Conservation (phyloP, 306 rosid species). For the Crotalaria pallida region DNA sequence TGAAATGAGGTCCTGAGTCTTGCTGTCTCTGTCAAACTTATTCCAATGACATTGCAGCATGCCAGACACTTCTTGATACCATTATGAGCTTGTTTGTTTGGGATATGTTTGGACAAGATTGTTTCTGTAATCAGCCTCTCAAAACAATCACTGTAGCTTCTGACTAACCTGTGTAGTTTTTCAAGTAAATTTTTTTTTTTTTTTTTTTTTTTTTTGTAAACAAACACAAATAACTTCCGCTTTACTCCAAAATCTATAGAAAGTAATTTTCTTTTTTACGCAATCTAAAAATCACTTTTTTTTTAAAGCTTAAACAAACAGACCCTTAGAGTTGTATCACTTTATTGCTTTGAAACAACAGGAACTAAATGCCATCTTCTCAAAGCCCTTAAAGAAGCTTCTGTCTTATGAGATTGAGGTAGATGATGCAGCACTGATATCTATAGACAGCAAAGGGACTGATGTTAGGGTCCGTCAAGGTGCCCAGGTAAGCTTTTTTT, state of each 20-base stretch:
- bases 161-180: too few relatives aligned
- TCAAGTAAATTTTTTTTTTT: too few relatives aligned
- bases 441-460: constrained; percentile 94
- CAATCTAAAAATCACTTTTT: too few relatives aligned
- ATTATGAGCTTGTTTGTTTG: too few relatives aligned
- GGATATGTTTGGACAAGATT: too few relatives aligned
- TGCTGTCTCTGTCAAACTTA: constrained; percentile 5
- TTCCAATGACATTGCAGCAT: background rate
- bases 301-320: too few relatives aligned
- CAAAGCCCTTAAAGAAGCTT: constrained; percentile 87
- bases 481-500: constrained; percentile 61
- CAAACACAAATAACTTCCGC: too few relatives aligned
- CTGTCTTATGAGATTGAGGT: constrained; percentile 80
- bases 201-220: too few relatives aligned
- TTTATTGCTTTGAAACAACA: constrained; percentile 27
- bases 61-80: background rate
- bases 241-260: too few relatives aligned
- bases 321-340: background rate
- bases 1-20: constrained; percentile 3
- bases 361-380: constrained; percentile 93
- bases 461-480: constrained; percentile 98
- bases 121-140: too few relatives aligned
- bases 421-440: constrained; percentile 96
- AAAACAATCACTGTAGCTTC: too few relatives aligned
- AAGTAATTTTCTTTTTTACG: too few relatives aligned